Conservation (phyloP, 805 yeast genomes). For the Ogataea zsoltii region DNA sequence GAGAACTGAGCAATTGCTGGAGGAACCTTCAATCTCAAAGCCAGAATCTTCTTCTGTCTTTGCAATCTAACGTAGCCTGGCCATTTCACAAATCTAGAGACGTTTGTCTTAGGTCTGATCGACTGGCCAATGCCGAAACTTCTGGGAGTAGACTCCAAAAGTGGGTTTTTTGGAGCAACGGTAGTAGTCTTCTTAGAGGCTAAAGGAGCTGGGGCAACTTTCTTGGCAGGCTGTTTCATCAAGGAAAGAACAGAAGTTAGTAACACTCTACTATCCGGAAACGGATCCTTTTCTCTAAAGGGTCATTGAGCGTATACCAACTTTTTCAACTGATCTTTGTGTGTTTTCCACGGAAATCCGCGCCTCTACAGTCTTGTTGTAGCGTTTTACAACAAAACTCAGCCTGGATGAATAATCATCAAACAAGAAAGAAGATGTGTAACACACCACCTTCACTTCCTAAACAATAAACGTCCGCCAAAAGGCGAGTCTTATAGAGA, state of each 20-base stretch:
- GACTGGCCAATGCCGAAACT: slow-evolving; percentile 97
- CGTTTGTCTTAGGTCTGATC: slow-evolving; percentile 92
- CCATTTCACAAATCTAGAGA: slow-evolving; percentile 98
- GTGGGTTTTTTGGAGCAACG: slow-evolving; percentile 67
- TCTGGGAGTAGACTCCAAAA: slow-evolving; percentile 86
- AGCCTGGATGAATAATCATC: slow-evolving; percentile 14
- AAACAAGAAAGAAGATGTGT: slow-evolving; percentile 18
- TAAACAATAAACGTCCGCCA: not conserved
- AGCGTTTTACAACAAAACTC: slow-evolving; percentile 13
- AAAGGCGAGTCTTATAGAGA: too few relatives aligned
- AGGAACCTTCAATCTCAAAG: slow-evolving; percentile 97
- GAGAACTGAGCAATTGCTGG: slow-evolving; percentile 98
- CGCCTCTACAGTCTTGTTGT: slow-evolving; percentile 6
- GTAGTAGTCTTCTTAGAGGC: slow-evolving; percentile 67
- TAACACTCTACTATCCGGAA: slow-evolving; percentile 22
- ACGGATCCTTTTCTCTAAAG: not conserved
- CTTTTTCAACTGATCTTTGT: slow-evolving; percentile 8
- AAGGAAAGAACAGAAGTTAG: slow-evolving; percentile 30
- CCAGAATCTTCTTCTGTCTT: slow-evolving; percentile 97
- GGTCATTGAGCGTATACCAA: slow-evolving; percentile 31
- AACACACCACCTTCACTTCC: slow-evolving; percentile 12
- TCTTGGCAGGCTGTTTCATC: slow-evolving; percentile 51
- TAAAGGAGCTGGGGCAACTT: slow-evolving; percentile 98
- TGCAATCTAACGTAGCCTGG: slow-evolving; percentile 97
- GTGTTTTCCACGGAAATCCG: not conserved